phyloP scores from a whole-genome alignment of 1,139 yeast genomes.

The Suhomyces coccinellae region DNA sequence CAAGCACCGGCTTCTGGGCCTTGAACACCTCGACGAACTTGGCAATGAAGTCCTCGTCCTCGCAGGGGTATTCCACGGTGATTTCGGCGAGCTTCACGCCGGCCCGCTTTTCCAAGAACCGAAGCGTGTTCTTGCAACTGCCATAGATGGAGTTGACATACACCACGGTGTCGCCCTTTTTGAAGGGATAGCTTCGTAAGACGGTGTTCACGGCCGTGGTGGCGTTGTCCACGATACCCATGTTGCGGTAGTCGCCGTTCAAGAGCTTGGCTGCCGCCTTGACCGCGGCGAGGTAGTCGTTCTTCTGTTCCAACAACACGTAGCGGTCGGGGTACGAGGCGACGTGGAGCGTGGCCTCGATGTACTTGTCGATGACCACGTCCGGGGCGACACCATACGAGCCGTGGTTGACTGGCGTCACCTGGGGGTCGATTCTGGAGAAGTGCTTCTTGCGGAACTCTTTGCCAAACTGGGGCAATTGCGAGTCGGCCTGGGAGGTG shows the following conservation, averaged over 20 bases:
- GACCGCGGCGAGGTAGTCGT: constrained; percentile 31
- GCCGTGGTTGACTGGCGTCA: constrained; percentile 53
- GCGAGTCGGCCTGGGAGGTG: not conserved
- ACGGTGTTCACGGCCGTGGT: constrained; percentile 63
- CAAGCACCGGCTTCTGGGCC: constrained; percentile 30
- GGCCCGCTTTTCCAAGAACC: constrained; percentile 41
- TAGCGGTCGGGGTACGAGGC: constrained; percentile 45
- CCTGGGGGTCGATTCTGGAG: constrained; percentile 33
- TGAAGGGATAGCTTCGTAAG: constrained; percentile 54
- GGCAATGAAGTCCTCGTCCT: constrained; percentile 47
- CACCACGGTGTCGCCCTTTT: constrained; percentile 55
- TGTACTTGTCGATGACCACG: constrained; percentile 31
- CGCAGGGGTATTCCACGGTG: constrained; percentile 49
- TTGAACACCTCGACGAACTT: constrained; percentile 36
- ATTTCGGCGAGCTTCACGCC: constrained; percentile 51
- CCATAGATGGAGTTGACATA: constrained; percentile 56
- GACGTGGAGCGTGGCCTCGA: constrained; percentile 28
- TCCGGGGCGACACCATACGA: constrained; percentile 54
- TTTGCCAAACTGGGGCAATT: constrained; percentile 47
- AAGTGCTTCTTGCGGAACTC: constrained; percentile 50
- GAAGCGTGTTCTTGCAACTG: constrained; percentile 56
- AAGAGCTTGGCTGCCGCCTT: constrained; percentile 38
- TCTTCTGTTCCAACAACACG: constrained; percentile 23
- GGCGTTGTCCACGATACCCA: constrained; percentile 59
- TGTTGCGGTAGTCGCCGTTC: constrained; percentile 42